A percentile compares a stretch with the other conserved stretches of the same genome.
Evolutionary conservation across 257 asterid genomes (phyloP).

Genomic region (Jaltomata sinuosa): DNA sequence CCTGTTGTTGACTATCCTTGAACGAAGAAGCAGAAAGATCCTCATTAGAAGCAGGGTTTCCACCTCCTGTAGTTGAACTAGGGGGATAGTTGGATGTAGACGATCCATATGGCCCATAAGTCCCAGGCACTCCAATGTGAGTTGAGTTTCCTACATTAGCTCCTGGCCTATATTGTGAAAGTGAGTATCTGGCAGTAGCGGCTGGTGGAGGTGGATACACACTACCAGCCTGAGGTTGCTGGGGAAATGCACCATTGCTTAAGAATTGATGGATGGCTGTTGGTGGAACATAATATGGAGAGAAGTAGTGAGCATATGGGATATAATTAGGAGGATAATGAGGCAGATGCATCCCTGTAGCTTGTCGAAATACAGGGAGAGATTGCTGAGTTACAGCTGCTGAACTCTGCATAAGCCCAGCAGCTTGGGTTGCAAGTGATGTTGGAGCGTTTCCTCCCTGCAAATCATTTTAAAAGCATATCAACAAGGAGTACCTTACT

Average conservation of each 20-base stretch:
- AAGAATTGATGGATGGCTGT: constrained; percentile 69
- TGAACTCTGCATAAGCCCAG: constrained; percentile 71
- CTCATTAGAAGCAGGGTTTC: constrained; percentile 59
- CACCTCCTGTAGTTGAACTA: constrained; percentile 45
- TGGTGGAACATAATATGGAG: constrained; percentile 72
- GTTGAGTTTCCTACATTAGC: constrained; percentile 52
- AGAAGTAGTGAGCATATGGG: constrained; percentile 70
- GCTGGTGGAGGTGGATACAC: constrained; percentile 64
- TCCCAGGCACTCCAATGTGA: constrained; percentile 59
- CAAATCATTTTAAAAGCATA: constrained; percentile 34
- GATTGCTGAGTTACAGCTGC: constrained; percentile 56
- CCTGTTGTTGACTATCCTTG: constrained; percentile 80
- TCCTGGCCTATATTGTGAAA: constrained; percentile 73
- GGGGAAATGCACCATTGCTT: constrained; percentile 67
- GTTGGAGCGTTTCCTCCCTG: constrained; percentile 75
- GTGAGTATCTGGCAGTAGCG: constrained; percentile 64
- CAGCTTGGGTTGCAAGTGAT: constrained; percentile 63
- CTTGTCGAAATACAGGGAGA: constrained; percentile 67
- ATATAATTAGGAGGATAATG: constrained; percentile 75
- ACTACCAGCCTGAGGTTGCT: constrained; percentile 72
- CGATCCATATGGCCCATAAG: constrained; percentile 66
- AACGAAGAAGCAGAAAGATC: constrained; percentile 51
- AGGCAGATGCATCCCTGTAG: constrained; percentile 72
- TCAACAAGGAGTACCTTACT: constrained; percentile 1
- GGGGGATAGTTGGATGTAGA: constrained; percentile 49